These are phyloP conservation scores for Phycomyces blakesleeanus DNA, from an alignment of 192 early-diverging fungal genomes.

Conservation along the genomic window DNA sequence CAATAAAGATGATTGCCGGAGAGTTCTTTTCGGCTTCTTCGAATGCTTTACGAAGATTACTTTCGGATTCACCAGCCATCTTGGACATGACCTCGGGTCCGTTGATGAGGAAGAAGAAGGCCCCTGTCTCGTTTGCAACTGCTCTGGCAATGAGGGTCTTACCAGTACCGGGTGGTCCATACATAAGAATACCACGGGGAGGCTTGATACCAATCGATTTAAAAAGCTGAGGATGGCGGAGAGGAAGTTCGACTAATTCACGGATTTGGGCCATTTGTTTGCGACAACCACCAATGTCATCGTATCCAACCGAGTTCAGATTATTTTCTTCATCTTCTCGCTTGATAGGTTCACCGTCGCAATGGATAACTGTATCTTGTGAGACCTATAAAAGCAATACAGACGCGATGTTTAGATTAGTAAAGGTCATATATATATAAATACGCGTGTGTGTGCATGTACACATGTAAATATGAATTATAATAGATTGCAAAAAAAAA, in stretches of 20 bases:
- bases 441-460: too few species aligned
- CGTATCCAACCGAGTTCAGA: conserved; percentile 92
- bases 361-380: conserved; percentile 97
- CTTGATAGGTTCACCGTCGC: conserved; percentile 97
- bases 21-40: conserved; percentile 98
- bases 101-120: conserved; percentile 99
- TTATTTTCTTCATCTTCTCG: conserved; percentile 97
- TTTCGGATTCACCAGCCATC: conserved; percentile 99
- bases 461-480: too few species aligned
- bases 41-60: conserved; percentile 96
- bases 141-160: conserved; percentile 98
- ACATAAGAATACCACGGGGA: conserved; percentile 96
- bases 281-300: conserved; percentile 97
- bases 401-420: too few species aligned
- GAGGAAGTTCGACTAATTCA: conserved; percentile 97
- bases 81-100: conserved; percentile 99
- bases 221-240: conserved; percentile 98
- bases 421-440: too few species aligned
- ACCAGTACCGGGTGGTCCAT: conserved; percentile 97
- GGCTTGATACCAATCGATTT: conserved; percentile 99
- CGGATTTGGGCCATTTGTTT: conserved; percentile 99
- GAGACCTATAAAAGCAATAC: too few species aligned
- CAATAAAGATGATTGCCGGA: conserved; percentile 96
- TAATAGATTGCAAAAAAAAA: not conserved
- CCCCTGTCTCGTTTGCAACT: conserved; percentile 98